Evolutionary conservation across 495 filamentous ascomycete genomes (phyloP), one percentile per base, ranked within the genome.

Genomic region (Daldinia vernicosa): DNA sequence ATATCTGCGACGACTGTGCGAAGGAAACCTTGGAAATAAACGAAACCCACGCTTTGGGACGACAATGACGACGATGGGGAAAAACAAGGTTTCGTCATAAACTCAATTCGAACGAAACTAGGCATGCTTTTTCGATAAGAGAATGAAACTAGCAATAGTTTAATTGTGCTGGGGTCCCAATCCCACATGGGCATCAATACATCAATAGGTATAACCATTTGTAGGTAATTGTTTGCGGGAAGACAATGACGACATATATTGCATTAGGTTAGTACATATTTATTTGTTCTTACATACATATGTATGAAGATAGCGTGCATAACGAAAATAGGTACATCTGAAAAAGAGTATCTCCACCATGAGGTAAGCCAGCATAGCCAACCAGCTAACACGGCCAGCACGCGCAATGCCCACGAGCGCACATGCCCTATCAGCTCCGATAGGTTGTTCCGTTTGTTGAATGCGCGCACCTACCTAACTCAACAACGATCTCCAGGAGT

Each of bases 201-300:
- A 45, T 43, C 4, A 14, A n/a, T 39, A 37, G 6, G 35, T 37
- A 43, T 17, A 43, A 43, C 15, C 15, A 43, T 30, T 30, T 30
- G 28, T 43, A 17, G 6, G 22, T 5, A 26, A 60, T 56, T 61
- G 51, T 56, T 57, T 70, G 68, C 26, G 57, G 55, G 51, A 61
- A 51, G n/a, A 66, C 57, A 70, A 71, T 71, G 68, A 71, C 68
- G 68, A 71, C 68, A 71, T 71, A 37, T 26, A 61, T 61, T 60
- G 27, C 22, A 28, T 19, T 57, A 53, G n/a, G n/a, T n/a, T n/a
- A n/a, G n/a, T 8, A 7, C 0, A 19, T 45, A 45, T 22, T 7
- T 4, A 22, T 45, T 45, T 57, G 6, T 39, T 35, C 54, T 37
- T 35, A 19, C 22, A n/a, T n/a, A n/a, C n/a, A n/a, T n/a, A n/a